Conservation (phyloP, 352 stramenopile genomes). For the Phytophthora pseudosyringae region DNA sequence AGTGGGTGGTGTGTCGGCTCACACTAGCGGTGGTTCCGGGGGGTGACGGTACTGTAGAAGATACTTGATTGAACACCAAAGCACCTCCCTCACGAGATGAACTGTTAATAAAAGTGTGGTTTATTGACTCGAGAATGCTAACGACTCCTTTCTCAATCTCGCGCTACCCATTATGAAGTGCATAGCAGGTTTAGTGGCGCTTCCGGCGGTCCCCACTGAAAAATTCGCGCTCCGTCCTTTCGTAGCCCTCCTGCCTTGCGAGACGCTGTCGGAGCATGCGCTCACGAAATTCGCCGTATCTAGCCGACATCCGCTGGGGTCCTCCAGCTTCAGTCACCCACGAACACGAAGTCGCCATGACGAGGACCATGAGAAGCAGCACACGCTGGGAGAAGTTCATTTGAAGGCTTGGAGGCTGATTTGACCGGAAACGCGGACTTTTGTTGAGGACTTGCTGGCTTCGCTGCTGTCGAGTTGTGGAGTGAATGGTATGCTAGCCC, state of each 20-base stretch:
- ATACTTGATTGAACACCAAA: too few species aligned
- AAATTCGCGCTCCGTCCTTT: conserved; percentile 25
- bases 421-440: neutral
- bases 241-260: conserved; percentile 23
- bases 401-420: neutral
- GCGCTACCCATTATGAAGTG: too few species aligned
- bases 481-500: neutral
- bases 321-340: conserved; percentile 16
- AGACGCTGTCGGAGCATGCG: conserved; percentile 24
- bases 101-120: too few species aligned
- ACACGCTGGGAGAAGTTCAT: conserved; percentile 31
- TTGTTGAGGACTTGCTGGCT: conserved; percentile 4
- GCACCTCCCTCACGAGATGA: too few species aligned
- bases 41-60: too few species aligned
- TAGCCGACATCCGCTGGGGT: conserved; percentile 1
- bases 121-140: too few species aligned
- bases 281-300: conserved; percentile 28
- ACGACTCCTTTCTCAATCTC: too few species aligned
- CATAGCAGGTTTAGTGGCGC: conserved; percentile 12
- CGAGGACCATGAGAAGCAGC: conserved; percentile 22
- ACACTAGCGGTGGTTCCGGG: too few species aligned
- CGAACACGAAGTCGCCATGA: conserved; percentile 12
- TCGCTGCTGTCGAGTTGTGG: conserved; percentile 3
- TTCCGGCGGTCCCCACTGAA: conserved; percentile 26
- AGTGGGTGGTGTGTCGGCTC: too few species aligned